Base-by-base conservation (phyloP, 768 basidiomycete genomes). In the Mycena latifolia region DNA sequence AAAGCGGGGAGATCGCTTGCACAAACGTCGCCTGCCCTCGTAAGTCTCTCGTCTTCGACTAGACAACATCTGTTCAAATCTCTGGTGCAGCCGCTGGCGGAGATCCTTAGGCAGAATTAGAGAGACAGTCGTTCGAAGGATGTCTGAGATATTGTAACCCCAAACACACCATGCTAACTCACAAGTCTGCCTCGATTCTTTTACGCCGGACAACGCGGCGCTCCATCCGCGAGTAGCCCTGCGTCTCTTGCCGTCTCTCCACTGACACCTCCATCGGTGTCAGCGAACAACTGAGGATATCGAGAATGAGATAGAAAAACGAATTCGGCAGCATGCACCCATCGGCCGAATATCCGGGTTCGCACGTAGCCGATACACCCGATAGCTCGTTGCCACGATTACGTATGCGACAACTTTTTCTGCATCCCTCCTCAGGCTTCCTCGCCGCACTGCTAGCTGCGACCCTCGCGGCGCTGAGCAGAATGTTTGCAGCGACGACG, bases 11-110 rank as follows among this genome's bases (percentile, higher is more conserved):
- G 43, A 46, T 56, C 43, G 55, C 55, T 45, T 56, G 55, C 29
- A 56, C 55, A 41, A 46, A 46, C n/a, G 55, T 56, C 43, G 55
- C 28, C 27, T 56, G 55, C 43, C 55, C 55, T 56, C 55, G 55
- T 56, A 56, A 56, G 55, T 46, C 43, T 43, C 14, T 56, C 43
- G 20, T 47, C 56, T 56, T 46, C 55, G 43, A 5, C 55, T 56
- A 22, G 43, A 56, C 28, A 46, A 46, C 41, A 56, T 56, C 53
- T 28, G 27, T 54, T 35, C 53, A 54, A 54, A 24, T 52, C 33
- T 37, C 37, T 54, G 25, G 53, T 54, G 53, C 27, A 54, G 53
- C 53, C 22, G 3, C 35, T 41, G 37, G 37, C 33, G 31, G 52
- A 35, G 53, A 52, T 52, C 51, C 51, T 52, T 52, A 52, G 35